These are phyloP conservation scores for Saposhnikovia divaricata DNA, from an alignment of 129 eudicot species.

Conservation along the genomic window DNA sequence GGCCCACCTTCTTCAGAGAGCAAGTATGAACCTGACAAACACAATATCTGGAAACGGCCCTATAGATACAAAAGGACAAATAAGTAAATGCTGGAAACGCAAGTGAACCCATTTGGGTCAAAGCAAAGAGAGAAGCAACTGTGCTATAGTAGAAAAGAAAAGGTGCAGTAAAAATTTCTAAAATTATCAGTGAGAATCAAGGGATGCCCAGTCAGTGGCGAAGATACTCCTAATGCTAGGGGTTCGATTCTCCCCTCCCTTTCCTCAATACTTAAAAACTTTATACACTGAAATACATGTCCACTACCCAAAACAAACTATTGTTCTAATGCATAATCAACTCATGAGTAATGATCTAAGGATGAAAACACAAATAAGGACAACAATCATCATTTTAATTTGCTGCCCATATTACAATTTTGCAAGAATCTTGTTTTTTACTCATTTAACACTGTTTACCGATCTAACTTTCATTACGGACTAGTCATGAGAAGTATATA, in stretches of 20 bases:
- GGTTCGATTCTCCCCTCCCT: background rate
- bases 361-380: background rate
- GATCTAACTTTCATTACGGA: background rate
- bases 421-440: background rate
- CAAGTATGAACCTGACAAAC: constrained; percentile 85
- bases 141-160: background rate
- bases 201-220: too few relatives aligned
- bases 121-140: background rate
- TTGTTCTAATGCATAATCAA: background rate
- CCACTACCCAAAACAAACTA: background rate
- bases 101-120: background rate
- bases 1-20: constrained; percentile 64
- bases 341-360: background rate
- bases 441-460: too few relatives aligned
- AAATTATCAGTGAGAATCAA: too few relatives aligned
- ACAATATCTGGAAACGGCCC: constrained; percentile 87
- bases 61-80: constrained; percentile 17
- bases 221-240: background rate
- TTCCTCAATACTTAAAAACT: background rate
- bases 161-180: background rate
- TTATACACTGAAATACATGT: background rate
- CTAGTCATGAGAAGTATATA: background rate
- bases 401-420: background rate
- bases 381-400: too few relatives aligned
- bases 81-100: background rate